Percentiles rank a stretch among this genome's conserved stretches.
phyloP scores from a whole-genome alignment of 2,329 filamentous ascomycete genomes.

The Xylaria sp. region DNA sequence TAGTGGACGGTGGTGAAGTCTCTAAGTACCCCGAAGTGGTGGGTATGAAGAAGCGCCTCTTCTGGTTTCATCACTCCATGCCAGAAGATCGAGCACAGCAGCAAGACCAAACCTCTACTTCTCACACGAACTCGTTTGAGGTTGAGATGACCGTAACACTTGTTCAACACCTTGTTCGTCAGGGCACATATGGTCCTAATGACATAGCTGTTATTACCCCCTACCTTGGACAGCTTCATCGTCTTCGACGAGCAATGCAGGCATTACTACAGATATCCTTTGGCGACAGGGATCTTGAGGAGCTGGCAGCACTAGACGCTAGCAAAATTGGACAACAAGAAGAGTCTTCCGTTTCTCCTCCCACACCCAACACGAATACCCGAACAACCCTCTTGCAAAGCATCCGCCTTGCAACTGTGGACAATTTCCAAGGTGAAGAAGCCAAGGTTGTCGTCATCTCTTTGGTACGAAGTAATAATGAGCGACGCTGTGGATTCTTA shows the following conservation, averaged over 20 bases:
- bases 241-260: slow-evolving; percentile 58
- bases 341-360: slow-evolving; percentile 20
- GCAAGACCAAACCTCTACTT: slow-evolving; percentile 53
- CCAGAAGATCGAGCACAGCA: slow-evolving; percentile 41
- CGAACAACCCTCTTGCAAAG: slow-evolving; percentile 59
- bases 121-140: slow-evolving; percentile 68
- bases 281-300: slow-evolving; percentile 69
- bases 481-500: slow-evolving; percentile 71
- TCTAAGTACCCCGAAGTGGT: slow-evolving; percentile 55
- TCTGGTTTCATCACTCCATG: slow-evolving; percentile 68
- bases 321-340: slow-evolving; percentile 44
- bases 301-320: slow-evolving; percentile 56
- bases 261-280: slow-evolving; percentile 69
- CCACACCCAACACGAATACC: slow-evolving; percentile 9
- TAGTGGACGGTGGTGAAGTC: slow-evolving; percentile 59
- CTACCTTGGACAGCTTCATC: slow-evolving; percentile 67
- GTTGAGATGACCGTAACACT: slow-evolving; percentile 70
- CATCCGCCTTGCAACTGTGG: slow-evolving; percentile 71
- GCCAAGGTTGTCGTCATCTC: slow-evolving; percentile 76
- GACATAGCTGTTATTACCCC: slow-evolving; percentile 79
- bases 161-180: slow-evolving; percentile 71
- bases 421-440: slow-evolving; percentile 84
- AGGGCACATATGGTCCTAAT: slow-evolving; percentile 66
- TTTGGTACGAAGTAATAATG: slow-evolving; percentile 73
- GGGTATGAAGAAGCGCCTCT: slow-evolving; percentile 61